These are phyloP conservation scores for Cyphellophora europaea DNA, from an alignment of 2,329 filamentous ascomycete species.

Conservation along the genomic window DNA sequence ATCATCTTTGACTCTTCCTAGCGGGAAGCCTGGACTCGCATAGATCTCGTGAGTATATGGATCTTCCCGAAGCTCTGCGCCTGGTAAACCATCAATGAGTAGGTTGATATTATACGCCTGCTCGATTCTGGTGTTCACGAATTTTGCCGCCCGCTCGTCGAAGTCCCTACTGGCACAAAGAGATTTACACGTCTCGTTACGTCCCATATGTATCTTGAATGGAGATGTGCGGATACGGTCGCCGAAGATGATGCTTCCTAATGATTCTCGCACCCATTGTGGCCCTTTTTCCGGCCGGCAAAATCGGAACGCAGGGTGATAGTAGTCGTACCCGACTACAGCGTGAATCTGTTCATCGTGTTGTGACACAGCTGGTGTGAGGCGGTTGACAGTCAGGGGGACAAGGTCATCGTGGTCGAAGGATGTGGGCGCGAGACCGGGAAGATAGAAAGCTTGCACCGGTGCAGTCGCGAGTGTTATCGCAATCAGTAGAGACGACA, in stretches of 20 bases:
- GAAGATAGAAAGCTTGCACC: slow-evolving; percentile 75
- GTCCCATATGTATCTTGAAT: slow-evolving; percentile 76
- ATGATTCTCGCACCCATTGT: slow-evolving; percentile 71
- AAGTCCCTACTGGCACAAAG: slow-evolving; percentile 63
- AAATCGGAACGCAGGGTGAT: slow-evolving; percentile 78
- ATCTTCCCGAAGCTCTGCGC: slow-evolving; percentile 73
- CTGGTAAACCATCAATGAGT: slow-evolving; percentile 89
- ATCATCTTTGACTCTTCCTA: slow-evolving; percentile 52
- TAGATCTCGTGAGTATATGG: slow-evolving; percentile 67
- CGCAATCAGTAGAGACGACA: background rate
- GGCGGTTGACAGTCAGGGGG: slow-evolving; percentile 82
- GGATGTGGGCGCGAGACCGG: slow-evolving; percentile 86
- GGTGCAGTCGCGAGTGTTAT: background rate
- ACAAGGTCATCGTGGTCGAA: slow-evolving; percentile 74
- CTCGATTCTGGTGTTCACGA: slow-evolving; percentile 72
- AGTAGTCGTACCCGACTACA: slow-evolving; percentile 96
- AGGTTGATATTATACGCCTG: slow-evolving; percentile 90
- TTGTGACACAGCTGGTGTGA: slow-evolving; percentile 72
- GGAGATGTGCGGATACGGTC: slow-evolving; percentile 97
- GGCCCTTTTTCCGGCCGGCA: slow-evolving; percentile 71
- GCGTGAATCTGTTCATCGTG: slow-evolving; percentile 76
- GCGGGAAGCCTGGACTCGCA: slow-evolving; percentile 82
- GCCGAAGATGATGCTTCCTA: slow-evolving; percentile 94
- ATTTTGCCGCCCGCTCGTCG: slow-evolving; percentile 57
- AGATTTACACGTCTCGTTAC: slow-evolving; percentile 78